Evolutionary conservation across 2,329 filamentous ascomycete species (phyloP), one percentile per base, ranked within the genome.

Genomic region (Dactylellina sp.): DNA sequence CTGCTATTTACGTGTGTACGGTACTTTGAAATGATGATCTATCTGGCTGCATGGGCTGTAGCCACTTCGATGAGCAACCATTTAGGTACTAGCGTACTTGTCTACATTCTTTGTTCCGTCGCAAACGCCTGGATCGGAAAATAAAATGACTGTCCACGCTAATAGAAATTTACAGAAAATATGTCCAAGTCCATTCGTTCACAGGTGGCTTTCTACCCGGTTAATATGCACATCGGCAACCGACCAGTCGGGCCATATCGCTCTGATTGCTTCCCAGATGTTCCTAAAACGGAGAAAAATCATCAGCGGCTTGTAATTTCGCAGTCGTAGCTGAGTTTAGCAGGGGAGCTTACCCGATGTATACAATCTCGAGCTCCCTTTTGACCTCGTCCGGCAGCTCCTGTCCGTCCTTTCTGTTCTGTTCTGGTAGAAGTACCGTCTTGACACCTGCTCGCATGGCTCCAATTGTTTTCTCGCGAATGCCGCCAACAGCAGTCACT

Each of bases 381-480:
- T 89, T 90, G 55, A 99, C 95, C 83, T 99, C 95, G 76, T 90
- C 86, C 0, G 95, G 95, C 63, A 98, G 84, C 82, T 98, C 94
- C 81, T 91, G 91, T 70, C 91, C 90, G 80, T 99, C 95, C 83
- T 98, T 98, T 76, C 89, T 87, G 81, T 99, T 99, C 77, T 91
- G 90, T 32, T 89, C 87, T 1, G 95, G 95, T 6, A 99, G 84
- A 72, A 99, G 81, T 6, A 99, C 94, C 32, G 92, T 94, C 85
- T 97, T 96, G 75, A 99, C 94, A 25, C 95, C 95, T 1, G 95
- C 95, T 63, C 94, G 87, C 80, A 96, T 85, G 7, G 95, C 95
- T 20, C 95, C 95, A 80, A 99, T 98, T 60, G 98, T 85, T 82
- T 99, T 99, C 87, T 99, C 94, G 83, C 98, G 97, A 83, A 99